Conservation (phyloP, 305 asterid species). For the Ilex paraguariensis region DNA sequence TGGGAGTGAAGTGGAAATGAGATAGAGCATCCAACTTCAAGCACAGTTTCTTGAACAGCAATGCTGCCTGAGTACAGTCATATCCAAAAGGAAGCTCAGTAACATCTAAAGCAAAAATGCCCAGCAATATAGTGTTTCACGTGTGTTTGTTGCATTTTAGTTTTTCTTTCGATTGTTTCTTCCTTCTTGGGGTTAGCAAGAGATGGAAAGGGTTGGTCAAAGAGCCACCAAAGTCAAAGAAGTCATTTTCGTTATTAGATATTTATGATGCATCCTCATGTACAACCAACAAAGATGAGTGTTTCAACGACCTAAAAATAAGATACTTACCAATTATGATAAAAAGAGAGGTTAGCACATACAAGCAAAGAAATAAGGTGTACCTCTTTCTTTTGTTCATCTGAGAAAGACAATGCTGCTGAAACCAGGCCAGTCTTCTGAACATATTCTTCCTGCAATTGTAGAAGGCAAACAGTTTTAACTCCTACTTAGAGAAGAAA, state of each 20-base stretch:
- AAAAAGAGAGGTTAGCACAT: constrained; percentile 10
- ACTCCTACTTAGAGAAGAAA: too few relatives aligned
- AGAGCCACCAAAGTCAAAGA: too few relatives aligned
- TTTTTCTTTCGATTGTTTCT: too few relatives aligned
- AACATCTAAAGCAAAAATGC: neutral
- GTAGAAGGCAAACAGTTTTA: neutral
- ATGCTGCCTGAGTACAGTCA: constrained; percentile 45
- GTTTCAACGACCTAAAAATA: neutral
- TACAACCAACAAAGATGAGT: too few relatives aligned
- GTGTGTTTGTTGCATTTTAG: too few relatives aligned
- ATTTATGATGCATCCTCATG: too few relatives aligned
- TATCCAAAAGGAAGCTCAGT: neutral
- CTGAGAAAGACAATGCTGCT: constrained; percentile 62
- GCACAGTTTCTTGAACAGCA: constrained; percentile 78
- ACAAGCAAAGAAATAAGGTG: constrained; percentile 17
- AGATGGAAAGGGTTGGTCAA: too few relatives aligned
- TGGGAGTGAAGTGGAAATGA: constrained; percentile 96
- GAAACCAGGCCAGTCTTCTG: constrained; percentile 92
- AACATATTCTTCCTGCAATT: constrained; percentile 86
- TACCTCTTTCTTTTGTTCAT: constrained; percentile 93
- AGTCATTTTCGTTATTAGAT: too few relatives aligned
- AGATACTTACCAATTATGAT: constrained; percentile 3
- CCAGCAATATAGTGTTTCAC: too few relatives aligned
- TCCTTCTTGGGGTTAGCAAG: too few relatives aligned
- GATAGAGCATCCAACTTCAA: constrained; percentile 90